Percentiles rank a stretch among this genome's conserved stretches.
Evolutionary conservation across 2,329 filamentous ascomycete genomes (phyloP).

Genomic region (Calonectria hawksworthii): DNA sequence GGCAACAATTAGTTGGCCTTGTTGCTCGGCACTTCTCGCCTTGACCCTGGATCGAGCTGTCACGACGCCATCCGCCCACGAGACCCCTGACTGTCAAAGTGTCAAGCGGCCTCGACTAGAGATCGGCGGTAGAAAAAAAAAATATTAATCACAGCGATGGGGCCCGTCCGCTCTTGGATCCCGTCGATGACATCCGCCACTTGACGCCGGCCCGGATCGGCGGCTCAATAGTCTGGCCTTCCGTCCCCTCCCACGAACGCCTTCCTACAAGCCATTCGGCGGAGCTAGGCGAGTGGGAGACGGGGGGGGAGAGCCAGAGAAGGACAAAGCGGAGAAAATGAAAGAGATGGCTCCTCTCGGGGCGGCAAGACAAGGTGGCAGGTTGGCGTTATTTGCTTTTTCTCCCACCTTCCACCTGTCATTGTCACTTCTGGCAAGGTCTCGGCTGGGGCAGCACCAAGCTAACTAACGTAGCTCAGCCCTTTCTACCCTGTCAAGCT

Average conservation of each 20-base stretch:
- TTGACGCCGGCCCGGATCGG: slow-evolving; percentile 20
- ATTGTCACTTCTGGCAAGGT: slow-evolving; percentile 7
- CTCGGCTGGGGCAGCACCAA: slow-evolving; percentile 13
- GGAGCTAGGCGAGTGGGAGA: slow-evolving; percentile 3
- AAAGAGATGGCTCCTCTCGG: slow-evolving; percentile 4
- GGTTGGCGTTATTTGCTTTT: slow-evolving; percentile 25
- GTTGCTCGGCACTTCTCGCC: slow-evolving; percentile 8
- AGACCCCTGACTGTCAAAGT: slow-evolving; percentile 13
- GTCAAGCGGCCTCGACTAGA: slow-evolving; percentile 6
- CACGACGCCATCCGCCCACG: slow-evolving; percentile 10
- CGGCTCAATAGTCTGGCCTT: slow-evolving; percentile 20
- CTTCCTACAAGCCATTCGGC: slow-evolving; percentile 5
- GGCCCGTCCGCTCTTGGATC: not conserved
- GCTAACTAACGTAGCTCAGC: slow-evolving; percentile 16
- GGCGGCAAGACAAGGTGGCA: slow-evolving; percentile 3
- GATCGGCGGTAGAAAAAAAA: slow-evolving; percentile 18
- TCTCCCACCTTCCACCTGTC: slow-evolving; percentile 14
- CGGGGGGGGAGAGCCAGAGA: not conserved
- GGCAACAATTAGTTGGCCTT: not conserved
- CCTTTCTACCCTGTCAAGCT: slow-evolving; percentile 15
- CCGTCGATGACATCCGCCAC: slow-evolving; percentile 20
- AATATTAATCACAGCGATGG: slow-evolving; percentile 13
- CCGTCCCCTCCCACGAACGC: slow-evolving; percentile 14
- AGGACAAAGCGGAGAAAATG: slow-evolving; percentile 9
- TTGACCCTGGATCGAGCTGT: slow-evolving; percentile 14